Evolutionary conservation across 257 asterid genomes (phyloP).

Genomic region (Scutellaria minor): DNA sequence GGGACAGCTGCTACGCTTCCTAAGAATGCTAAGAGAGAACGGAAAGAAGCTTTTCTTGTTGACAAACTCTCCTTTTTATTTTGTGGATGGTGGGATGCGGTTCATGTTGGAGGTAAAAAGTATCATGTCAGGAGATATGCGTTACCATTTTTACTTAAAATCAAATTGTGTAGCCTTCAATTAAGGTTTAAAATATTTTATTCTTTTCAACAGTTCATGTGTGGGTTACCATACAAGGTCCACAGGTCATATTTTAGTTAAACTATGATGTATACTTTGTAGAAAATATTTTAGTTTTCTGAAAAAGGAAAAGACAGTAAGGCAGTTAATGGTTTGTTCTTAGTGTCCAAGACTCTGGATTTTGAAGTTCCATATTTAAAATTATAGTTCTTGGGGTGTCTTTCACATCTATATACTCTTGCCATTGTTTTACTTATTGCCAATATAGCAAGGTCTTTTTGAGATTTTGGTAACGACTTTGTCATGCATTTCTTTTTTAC

Average conservation of each 20-base stretch:
- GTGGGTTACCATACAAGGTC: not conserved
- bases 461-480: not conserved
- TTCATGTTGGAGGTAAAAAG: conserved; percentile 81
- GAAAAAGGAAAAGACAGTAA: not conserved
- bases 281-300: not conserved
- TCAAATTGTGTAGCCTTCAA: not conserved
- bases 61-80: conserved; percentile 92
- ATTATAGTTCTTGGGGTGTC: conserved; percentile 3
- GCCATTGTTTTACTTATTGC: not conserved
- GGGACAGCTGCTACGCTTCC: conserved; percentile 74
- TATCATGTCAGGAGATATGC: conserved; percentile 16
- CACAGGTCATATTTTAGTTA: not conserved
- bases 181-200: not conserved
- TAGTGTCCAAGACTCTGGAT: not conserved
- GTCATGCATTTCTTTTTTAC: not conserved
- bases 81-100: conserved; percentile 98
- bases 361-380: not conserved
- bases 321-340: not conserved
- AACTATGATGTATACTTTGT: not conserved
- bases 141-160: conserved; percentile 23
- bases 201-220: not conserved
- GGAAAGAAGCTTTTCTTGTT: conserved; percentile 94
- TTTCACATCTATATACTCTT: not conserved
- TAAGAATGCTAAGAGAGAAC: conserved; percentile 80
- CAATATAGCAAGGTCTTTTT: not conserved